These are phyloP conservation scores for Patellifolia procumbens DNA, from an alignment of 179 eudicot genomes.

Conservation along the genomic window DNA sequence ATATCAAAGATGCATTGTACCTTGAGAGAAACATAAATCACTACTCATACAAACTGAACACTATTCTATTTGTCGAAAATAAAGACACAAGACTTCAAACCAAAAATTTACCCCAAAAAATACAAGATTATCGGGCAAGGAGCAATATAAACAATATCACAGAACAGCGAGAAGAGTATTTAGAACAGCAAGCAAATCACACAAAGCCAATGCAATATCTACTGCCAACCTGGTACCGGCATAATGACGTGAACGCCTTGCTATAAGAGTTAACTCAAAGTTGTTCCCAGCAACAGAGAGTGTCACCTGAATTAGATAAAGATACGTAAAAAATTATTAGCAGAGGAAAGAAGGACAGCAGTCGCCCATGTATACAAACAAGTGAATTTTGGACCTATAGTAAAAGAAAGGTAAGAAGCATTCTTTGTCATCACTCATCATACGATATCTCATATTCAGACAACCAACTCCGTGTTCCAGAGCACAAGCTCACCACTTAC, in stretches of 20 bases:
- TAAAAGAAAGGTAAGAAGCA: neutral
- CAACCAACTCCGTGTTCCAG: neutral
- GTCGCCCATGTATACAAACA: neutral
- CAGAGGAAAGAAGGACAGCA: neutral
- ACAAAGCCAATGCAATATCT: constrained; percentile 14
- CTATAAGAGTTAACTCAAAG: constrained; percentile 70
- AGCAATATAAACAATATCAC: neutral
- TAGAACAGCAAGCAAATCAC: constrained; percentile 3
- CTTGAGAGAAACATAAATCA: neutral
- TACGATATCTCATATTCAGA: neutral
- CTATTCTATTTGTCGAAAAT: neutral
- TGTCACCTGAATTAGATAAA: constrained; percentile 49
- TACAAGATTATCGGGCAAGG: neutral
- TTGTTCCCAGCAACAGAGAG: constrained; percentile 66
- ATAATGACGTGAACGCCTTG: constrained; percentile 95
- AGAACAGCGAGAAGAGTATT: neutral
- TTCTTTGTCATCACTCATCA: constrained; percentile 1
- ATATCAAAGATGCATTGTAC: neutral
- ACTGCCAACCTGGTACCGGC: constrained; percentile 86
- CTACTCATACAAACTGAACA: neutral
- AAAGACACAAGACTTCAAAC: neutral
- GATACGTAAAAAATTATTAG: constrained; percentile 1
- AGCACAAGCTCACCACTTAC: constrained; percentile 34
- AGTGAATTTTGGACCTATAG: neutral
- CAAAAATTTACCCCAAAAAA: neutral